A percentile compares a stretch with the other conserved stretches of the same genome.
phyloP scores from a whole-genome alignment of 495 filamentous ascomycete species.

The Lichina pygmaea region DNA sequence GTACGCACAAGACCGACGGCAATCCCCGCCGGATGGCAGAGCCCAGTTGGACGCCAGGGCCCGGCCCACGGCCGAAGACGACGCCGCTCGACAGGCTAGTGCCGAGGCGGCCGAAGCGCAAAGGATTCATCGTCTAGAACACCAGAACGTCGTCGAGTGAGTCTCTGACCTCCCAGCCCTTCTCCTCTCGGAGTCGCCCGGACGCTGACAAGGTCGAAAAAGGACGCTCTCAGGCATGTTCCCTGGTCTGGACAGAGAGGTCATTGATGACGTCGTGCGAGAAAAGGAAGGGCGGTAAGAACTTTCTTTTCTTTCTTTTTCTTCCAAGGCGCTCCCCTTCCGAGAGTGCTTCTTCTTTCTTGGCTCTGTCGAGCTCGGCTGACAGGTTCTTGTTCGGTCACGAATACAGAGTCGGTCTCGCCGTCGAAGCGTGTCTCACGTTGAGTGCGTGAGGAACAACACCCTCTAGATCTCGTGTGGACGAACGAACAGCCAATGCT shows the following conservation, averaged over 20 bases:
- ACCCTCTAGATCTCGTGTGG: no score
- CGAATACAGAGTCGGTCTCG: constrained; percentile 44
- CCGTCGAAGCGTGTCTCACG: constrained; percentile 78
- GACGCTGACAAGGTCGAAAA: neutral
- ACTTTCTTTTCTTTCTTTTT: neutral
- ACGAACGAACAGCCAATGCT: no score
- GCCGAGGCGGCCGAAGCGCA: constrained; percentile 78
- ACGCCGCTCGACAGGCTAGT: constrained; percentile 79
- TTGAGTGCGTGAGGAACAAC: constrained; percentile 22
- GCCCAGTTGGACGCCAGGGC: constrained; percentile 4
- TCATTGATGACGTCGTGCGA: constrained; percentile 83
- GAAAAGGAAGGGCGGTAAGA: constrained; percentile 75
- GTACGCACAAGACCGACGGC: neutral
- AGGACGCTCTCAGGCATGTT: constrained; percentile 75
- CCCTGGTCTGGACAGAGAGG: constrained; percentile 64
- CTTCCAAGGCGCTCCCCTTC: neutral
- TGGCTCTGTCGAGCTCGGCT: neutral
- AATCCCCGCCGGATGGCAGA: neutral
- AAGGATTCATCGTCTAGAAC: constrained; percentile 60
- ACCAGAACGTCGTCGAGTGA: constrained; percentile 64
- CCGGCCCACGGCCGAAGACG: constrained; percentile 48
- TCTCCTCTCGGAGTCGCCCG: neutral
- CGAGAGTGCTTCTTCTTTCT: neutral
- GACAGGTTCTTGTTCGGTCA: constrained; percentile 6
- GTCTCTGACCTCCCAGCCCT: constrained; percentile 1